A percentile compares a stretch with the other conserved stretches of the same genome.
Evolutionary conservation across 2,329 filamentous ascomycete species (phyloP).

Genomic region (Aspergillus chevalieri): DNA sequence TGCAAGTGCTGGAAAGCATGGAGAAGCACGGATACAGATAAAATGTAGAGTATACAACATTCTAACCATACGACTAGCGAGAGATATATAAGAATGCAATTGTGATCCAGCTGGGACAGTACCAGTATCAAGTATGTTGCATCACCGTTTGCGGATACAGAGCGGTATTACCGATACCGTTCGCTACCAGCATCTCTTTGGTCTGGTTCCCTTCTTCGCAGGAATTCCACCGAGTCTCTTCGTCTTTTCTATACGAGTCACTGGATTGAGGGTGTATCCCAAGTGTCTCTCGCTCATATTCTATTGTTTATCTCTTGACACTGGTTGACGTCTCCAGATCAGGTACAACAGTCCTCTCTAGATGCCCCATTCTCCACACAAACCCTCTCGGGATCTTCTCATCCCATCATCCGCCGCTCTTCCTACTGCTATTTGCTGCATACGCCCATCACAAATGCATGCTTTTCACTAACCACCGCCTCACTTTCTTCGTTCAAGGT

Average conservation of each 20-base stretch:
- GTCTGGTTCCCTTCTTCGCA: background rate
- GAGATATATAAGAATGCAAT: background rate
- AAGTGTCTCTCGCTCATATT: background rate
- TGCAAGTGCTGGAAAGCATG: no score
- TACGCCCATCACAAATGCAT: background rate
- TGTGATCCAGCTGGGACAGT: background rate
- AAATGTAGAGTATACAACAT: background rate
- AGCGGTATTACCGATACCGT: slow-evolving; percentile 9
- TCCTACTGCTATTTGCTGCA: background rate
- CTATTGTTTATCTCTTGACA: background rate
- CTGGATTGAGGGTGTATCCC: background rate
- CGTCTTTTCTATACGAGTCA: background rate
- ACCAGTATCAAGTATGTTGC: slow-evolving; percentile 3
- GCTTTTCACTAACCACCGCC: slow-evolving; percentile 2
- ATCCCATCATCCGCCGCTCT: slow-evolving; percentile 10
- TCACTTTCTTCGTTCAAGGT: slow-evolving; percentile 7
- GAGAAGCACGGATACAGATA: no score
- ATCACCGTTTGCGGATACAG: slow-evolving; percentile 13
- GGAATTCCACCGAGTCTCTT: background rate
- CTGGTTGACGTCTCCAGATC: background rate
- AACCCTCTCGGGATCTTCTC: slow-evolving; percentile 18
- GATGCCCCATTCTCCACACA: slow-evolving; percentile 18
- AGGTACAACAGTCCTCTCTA: slow-evolving; percentile 10
- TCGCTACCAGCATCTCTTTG: slow-evolving; percentile 5
- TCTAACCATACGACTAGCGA: background rate